Evolutionary conservation across 2,329 filamentous ascomycete genomes (phyloP), one percentile per base, ranked within the genome.

Genomic region (Ambrosiella cleistominuta): DNA sequence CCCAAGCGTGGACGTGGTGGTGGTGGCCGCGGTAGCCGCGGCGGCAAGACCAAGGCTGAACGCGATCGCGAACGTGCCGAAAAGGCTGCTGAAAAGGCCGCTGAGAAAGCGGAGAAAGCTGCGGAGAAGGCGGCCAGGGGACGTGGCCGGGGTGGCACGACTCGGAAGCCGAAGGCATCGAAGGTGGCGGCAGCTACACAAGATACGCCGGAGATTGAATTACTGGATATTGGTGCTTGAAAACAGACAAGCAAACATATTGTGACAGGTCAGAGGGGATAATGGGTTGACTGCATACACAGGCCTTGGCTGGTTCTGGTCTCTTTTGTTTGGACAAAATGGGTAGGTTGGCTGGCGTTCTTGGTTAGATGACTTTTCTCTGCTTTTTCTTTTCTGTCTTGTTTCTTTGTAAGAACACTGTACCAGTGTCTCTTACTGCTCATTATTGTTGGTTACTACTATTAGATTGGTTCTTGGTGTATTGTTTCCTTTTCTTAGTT

Each of bases 1-100:
- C 81, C 85, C 59, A 86, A 86, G 70, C 80, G 86, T 62, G 80
- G 79, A 40, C 76, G 79, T 42, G 79, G 79, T 38, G 73, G 52
- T 39, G 60, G 60, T 15, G 60, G 60, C 12, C 58, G 58, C 57
- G 60, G 57, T 17, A 52, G 54, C 35, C 57, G 58, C 40, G 57
- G 56, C 38, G 58, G 59, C 40, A 61, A 61, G 47, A 61, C 61
- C 56, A 57, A 59, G 45, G 58, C 57, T 6, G 57, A 60, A 38
- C 56, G 60, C 39, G 56, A 60, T 56, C 45, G 56, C 17, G 57
- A 61, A 54, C 52, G 58, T 13, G 58, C 60, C 15, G 62, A 58
- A 40, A 54, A 60, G 42, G 61, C 59, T 4, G 61, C 59, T 37
- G 57, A 61, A 37, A 58, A 58, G 49, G 60, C 60, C 1, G 60